These are phyloP conservation scores for Sclerotinia borealis DNA, from an alignment of 2,329 filamentous ascomycete species.

Conservation along the genomic window DNA sequence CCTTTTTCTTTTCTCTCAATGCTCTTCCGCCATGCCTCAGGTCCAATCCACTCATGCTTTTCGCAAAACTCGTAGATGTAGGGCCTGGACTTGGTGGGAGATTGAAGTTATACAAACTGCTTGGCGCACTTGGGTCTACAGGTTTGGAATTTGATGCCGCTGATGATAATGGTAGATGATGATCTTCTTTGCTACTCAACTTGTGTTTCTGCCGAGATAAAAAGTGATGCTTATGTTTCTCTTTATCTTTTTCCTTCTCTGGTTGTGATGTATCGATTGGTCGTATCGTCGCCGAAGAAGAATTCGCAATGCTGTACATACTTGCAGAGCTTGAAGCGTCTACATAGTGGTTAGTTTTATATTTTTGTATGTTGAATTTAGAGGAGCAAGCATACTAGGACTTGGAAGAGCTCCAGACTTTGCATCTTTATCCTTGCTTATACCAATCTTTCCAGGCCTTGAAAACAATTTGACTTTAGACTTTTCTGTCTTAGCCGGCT, in stretches of 20 bases:
- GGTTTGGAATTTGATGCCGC: constrained; percentile 71
- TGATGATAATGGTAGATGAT: constrained; percentile 66
- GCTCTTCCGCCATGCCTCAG: constrained; percentile 71
- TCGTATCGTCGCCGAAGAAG: constrained; percentile 70
- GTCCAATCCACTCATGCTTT: constrained; percentile 76
- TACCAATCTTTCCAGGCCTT: constrained; percentile 67
- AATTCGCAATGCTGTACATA: constrained; percentile 70
- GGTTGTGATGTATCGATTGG: constrained; percentile 45
- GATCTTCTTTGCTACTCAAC: constrained; percentile 65
- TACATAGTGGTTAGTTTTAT: not conserved
- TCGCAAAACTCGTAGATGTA: constrained; percentile 62
- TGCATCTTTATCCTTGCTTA: constrained; percentile 56
- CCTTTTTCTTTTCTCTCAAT: constrained; percentile 73
- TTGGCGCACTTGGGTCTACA: constrained; percentile 67
- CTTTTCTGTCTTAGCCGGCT: constrained; percentile 58
- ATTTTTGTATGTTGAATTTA: constrained; percentile 59
- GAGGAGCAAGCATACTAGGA: constrained; percentile 62
- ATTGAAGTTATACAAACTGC: constrained; percentile 73
- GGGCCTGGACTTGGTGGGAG: constrained; percentile 66
- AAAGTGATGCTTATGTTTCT: constrained; percentile 76
- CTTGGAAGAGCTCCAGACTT: constrained; percentile 65
- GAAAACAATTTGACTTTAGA: constrained; percentile 79
- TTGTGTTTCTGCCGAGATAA: constrained; percentile 75
- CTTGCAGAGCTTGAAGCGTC: constrained; percentile 46
- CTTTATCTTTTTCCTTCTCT: constrained; percentile 51